Evolutionary conservation across 345 rosid genomes (phyloP), one percentile per base, ranked within the genome.

Genomic region (Gossypium stocksii): DNA sequence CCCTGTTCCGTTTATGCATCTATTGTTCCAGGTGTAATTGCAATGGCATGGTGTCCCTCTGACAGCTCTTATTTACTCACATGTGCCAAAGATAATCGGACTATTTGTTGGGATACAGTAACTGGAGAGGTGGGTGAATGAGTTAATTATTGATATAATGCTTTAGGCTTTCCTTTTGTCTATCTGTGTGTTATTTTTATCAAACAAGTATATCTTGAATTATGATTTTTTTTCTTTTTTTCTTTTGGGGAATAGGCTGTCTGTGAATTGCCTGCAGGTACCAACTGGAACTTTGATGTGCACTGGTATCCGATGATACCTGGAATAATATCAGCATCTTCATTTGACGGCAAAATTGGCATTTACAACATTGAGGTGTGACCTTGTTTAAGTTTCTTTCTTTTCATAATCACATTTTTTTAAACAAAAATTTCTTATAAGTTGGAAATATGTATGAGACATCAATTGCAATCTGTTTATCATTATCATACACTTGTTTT

Each of bases 221-320:
- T 20, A 12, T 74, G 53, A 20, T 58, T 77, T 41, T 67, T 23
- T n/a, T 2, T 67, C 0, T 7, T n/a, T n/a, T 64, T 9, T 9
- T 25, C 22, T 57, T n/a, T 43, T 65, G 49, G 71, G 64, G 57
- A 65, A 61, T 85, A 96, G 99, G 90, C 93, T 80, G 93, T 88
- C 49, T 82, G 88, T 76, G 99, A 96, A 81, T 81, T 96, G 82
- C 98, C 97, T 49, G 94, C 97, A 66, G 97, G 98, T 51, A 84
- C 91, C 83, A 96, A 93, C 84, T 91, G 98, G 99, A 96, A 91
- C 82, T 96, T 96, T 76, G 99, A 96, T 82, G 88, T 96, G 62
- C 99, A 96, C 73, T 96, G 99, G 99, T 96, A 91, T 83, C 86
- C 98, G 45, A 89, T 84, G 85, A 90, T 96, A 66, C 98, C 97